Evolutionary conservation across 306 rosid species (phyloP), one percentile per base, ranked within the genome.

Genomic region (Corylus heterophylla): DNA sequence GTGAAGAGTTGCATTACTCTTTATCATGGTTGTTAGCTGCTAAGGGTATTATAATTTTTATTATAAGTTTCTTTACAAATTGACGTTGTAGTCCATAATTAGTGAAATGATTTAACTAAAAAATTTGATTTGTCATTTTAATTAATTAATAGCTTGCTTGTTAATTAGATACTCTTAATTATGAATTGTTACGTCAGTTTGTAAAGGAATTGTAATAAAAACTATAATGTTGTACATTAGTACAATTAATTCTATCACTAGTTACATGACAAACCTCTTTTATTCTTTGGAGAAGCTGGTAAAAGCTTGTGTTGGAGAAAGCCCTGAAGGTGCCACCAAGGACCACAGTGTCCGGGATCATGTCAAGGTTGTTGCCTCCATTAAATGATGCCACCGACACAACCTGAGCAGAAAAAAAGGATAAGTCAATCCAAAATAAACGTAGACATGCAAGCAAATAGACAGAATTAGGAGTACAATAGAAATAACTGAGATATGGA

Each of bases 311-410:
- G 81, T 95, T 95, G 71, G 98, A 95, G 93, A 89, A 95, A 8
- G 97, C 97, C 74, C 98, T 89, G 80, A 95, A 88, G 13, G 98
- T 95, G 44, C 98, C 98, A 5, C 98, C 95, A 2, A 95, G 80
- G 39, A 87, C 94, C 54, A 92, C 98, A 5, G 68, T 55, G 42
- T 91, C 90, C 1, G 97, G 89, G 77, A 86, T 90, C 88, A 69
- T 80, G 85, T 91, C 98, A 35, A 89, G 95, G 72, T 81, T 80
- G 79, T 78, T 81, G 22, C 98, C 97, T 61, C 97, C 97, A 78
- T 91, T 91, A 77, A 95, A 89, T 4, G 92, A 86, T 55, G 98
- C 85, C 9, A 95, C 97, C 2, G 98, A 91, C 45, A 95, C 92
- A 75, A 95, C 98, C 98, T 94, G 77, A 70, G 39, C 52, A 17